phyloP scores from a whole-genome alignment of 192 early-diverging fungal species.

The Podochytrium sp. region DNA sequence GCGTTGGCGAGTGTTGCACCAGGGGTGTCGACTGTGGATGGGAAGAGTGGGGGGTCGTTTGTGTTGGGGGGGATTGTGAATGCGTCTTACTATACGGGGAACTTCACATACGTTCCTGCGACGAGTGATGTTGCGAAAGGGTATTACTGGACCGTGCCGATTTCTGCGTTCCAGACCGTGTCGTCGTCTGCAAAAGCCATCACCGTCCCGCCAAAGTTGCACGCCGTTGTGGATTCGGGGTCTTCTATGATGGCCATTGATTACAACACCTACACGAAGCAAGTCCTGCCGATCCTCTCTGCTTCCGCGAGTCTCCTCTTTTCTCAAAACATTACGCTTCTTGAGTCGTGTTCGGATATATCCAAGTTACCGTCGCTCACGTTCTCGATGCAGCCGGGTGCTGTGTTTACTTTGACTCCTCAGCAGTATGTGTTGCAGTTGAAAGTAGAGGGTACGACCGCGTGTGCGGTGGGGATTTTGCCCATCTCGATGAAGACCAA shows the following conservation, averaged over 20 bases:
- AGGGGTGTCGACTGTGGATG: not conserved
- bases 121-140: not conserved
- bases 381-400: no score
- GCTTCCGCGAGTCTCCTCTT: no score
- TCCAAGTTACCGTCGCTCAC: no score
- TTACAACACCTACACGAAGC: not conserved
- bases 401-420: not conserved
- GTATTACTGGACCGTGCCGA: slow-evolving; percentile 3
- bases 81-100: not conserved
- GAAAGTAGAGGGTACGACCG: not conserved
- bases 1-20: not conserved
- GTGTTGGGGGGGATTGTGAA: slow-evolving; percentile 6
- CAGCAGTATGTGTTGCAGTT: not conserved
- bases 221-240: slow-evolving; percentile 2
- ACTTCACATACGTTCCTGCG: not conserved
- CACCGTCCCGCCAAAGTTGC: not conserved
- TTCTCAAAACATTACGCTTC: no score
- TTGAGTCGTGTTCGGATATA: no score
- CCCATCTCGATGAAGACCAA: not conserved
- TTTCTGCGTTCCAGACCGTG: not conserved
- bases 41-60: not conserved
- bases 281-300: not conserved
- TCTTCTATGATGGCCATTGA: not conserved
- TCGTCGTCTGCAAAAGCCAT: not conserved
- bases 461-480: slow-evolving; percentile 1